Evolutionary conservation across 1,284 basidiomycete genomes (phyloP).

Genomic region (Mycena sp.): DNA sequence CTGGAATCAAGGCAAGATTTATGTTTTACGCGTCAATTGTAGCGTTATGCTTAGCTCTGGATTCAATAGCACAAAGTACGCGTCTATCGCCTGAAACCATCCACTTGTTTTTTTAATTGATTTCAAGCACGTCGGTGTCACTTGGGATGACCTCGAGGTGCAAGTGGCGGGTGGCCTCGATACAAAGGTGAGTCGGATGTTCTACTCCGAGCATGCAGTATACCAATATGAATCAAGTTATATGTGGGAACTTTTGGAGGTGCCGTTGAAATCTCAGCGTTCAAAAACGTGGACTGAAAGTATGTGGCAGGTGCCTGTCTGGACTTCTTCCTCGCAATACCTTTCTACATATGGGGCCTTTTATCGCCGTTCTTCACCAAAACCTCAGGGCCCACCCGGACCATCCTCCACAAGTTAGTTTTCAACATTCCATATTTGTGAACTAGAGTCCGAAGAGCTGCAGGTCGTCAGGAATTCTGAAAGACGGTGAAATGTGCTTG

Average conservation of each 20-base stretch:
- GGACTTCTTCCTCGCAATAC: constrained; percentile 64
- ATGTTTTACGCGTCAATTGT: constrained; percentile 10
- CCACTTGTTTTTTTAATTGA: background rate
- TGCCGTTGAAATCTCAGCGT: constrained; percentile 38
- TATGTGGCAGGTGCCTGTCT: constrained; percentile 63
- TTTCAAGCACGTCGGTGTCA: constrained; percentile 75
- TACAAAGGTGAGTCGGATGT: constrained; percentile 56
- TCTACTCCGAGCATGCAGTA: background rate
- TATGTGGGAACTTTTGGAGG: constrained; percentile 73
- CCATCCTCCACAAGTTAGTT: constrained; percentile 72
- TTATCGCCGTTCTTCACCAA: constrained; percentile 61
- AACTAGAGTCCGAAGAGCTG: background rate
- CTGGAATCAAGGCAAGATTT: constrained; percentile 66
- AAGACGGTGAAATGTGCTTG: constrained; percentile 71
- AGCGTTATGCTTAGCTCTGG: background rate
- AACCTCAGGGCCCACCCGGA: constrained; percentile 57
- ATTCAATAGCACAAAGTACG: constrained; percentile 63
- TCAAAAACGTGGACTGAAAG: background rate
- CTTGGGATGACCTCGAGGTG: constrained; percentile 81
- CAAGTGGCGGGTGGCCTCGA: constrained; percentile 71
- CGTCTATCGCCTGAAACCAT: background rate
- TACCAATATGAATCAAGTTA: constrained; percentile 50
- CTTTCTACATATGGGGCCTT: constrained; percentile 58
- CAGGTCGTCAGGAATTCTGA: constrained; percentile 79
- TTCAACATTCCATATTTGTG: background rate